A percentile compares a stretch with the other conserved stretches of the same genome.
Evolutionary conservation across 345 rosid species (phyloP).

Genomic region (Moringa oleifera): DNA sequence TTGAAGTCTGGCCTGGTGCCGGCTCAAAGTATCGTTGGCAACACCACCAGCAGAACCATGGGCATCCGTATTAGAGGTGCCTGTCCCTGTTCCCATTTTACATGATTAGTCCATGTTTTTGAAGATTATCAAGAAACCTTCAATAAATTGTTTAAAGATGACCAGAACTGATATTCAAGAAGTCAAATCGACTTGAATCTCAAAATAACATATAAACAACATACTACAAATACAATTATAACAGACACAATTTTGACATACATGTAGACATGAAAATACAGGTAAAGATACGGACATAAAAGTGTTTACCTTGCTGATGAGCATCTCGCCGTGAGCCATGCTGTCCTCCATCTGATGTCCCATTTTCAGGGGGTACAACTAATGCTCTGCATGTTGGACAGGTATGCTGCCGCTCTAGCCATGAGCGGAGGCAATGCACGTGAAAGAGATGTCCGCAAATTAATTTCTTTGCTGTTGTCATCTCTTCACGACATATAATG

Average conservation of each 20-base stretch:
- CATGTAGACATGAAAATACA: background rate
- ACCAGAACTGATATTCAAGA: too few species aligned
- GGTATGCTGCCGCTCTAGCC: slow-evolving; percentile 95
- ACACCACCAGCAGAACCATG: slow-evolving; percentile 41
- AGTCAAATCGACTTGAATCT: background rate
- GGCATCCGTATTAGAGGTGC: slow-evolving; percentile 35
- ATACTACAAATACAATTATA: too few species aligned
- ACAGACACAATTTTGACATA: background rate
- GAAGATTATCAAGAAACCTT: background rate
- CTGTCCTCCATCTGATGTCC: slow-evolving; percentile 50
- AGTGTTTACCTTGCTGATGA: slow-evolving; percentile 47
- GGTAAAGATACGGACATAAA: background rate
- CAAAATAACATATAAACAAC: background rate
- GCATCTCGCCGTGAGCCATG: slow-evolving; percentile 44
- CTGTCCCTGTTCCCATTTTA: slow-evolving; percentile 35
- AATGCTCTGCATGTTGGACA: slow-evolving; percentile 95
- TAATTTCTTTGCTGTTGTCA: slow-evolving; percentile 88
- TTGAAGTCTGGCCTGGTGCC: slow-evolving; percentile 72
- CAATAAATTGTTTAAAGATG: background rate
- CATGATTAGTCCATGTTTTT: slow-evolving; percentile 12
- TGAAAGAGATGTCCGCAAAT: slow-evolving; percentile 94
- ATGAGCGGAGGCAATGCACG: slow-evolving; percentile 93
- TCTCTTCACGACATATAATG: slow-evolving; percentile 98
- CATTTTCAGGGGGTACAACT: slow-evolving; percentile 79
- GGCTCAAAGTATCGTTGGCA: slow-evolving; percentile 36